Conservation (phyloP, 2,329 filamentous ascomycete species). For the Microdochium paspali region DNA sequence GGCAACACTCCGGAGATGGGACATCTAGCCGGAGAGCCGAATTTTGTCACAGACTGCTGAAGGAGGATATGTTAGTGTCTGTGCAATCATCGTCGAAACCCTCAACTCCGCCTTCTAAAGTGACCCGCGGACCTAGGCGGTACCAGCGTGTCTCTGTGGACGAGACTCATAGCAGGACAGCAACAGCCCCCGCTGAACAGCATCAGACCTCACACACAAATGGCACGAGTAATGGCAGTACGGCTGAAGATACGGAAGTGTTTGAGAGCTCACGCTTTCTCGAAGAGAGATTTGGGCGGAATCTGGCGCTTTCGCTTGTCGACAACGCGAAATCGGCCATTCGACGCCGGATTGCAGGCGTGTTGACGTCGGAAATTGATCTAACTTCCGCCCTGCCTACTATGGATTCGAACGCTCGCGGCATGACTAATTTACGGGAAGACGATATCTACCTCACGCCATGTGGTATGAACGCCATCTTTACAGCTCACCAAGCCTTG, state of each 20-base stretch:
- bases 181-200: conserved; percentile 1
- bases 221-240: conserved; percentile 7
- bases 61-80: conserved; percentile 49
- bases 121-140: conserved; percentile 63
- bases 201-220: not conserved
- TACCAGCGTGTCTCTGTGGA: conserved; percentile 51
- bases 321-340: conserved; percentile 80
- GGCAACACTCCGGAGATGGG: conserved; percentile 93
- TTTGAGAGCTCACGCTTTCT: conserved; percentile 73
- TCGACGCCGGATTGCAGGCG: conserved; percentile 77
- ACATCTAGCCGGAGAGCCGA: conserved; percentile 86
- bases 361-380: conserved; percentile 64
- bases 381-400: conserved; percentile 42
- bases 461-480: conserved; percentile 92
- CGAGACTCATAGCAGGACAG: not conserved
- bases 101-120: conserved; percentile 22
- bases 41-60: conserved; percentile 71
- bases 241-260: conserved; percentile 24
- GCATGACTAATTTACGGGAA: conserved; percentile 61
- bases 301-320: conserved; percentile 72
- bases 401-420: conserved; percentile 38
- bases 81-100: conserved; percentile 11
- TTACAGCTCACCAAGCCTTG: conserved; percentile 71
- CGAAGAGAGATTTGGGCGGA: conserved; percentile 89
- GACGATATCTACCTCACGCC: conserved; percentile 85